Evolutionary conservation across 2,329 filamentous ascomycete species (phyloP).

Genomic region (Polytolypa hystricis): DNA sequence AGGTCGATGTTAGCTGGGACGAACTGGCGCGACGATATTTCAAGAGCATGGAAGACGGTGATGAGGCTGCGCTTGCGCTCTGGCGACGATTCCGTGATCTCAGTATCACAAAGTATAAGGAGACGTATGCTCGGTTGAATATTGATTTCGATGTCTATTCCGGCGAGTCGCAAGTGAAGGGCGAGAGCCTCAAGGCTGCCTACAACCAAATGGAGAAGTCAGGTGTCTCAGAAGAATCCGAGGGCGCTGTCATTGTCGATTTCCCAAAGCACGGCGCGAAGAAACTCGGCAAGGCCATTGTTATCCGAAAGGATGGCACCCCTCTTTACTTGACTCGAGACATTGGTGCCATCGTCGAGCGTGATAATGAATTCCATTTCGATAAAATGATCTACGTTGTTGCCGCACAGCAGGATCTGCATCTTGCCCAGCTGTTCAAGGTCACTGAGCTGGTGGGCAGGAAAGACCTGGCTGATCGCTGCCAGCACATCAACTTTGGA

Average conservation of each 20-base stretch:
- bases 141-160: constrained; percentile 56
- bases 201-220: constrained; percentile 49
- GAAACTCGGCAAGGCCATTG: constrained; percentile 55
- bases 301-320: constrained; percentile 57
- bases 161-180: constrained; percentile 56
- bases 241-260: constrained; percentile 58
- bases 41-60: constrained; percentile 56
- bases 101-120: constrained; percentile 53
- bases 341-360: constrained; percentile 54
- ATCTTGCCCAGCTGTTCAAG: constrained; percentile 55
- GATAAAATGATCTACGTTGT: constrained; percentile 61
- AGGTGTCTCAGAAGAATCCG: constrained; percentile 51
- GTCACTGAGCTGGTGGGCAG: constrained; percentile 51
- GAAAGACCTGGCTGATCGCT: constrained; percentile 48
- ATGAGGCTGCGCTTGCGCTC: constrained; percentile 46
- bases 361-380: constrained; percentile 50
- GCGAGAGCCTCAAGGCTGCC: constrained; percentile 51
- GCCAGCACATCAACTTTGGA: constrained; percentile 55
- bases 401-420: constrained; percentile 53
- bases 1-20: constrained; percentile 44
- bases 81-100: constrained; percentile 55
- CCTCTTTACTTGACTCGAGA: constrained; percentile 60
- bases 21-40: constrained; percentile 54
- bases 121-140: constrained; percentile 54
- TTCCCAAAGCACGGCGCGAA: constrained; percentile 57